Base-by-base conservation (phyloP, 2,329 filamentous ascomycete genomes). In the Penicillium palitans region DNA sequence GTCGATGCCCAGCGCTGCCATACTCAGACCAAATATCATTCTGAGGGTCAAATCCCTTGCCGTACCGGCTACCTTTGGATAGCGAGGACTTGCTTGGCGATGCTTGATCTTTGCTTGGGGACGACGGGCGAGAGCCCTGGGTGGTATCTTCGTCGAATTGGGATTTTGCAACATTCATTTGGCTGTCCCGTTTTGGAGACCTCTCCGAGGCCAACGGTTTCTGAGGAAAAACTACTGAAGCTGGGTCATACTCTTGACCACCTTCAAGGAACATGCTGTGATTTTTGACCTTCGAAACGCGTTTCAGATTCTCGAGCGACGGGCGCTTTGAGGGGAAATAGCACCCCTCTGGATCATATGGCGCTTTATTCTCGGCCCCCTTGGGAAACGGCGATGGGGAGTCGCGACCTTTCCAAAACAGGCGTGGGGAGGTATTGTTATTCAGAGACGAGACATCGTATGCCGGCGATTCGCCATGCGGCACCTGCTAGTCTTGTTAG, bases 211-310 rank as follows among this genome's bases (percentile, higher is more conserved):
- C 86, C 65, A 96, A 82, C 39, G 93, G 91, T 62, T 92, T 86
- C 78, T 98, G 91, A 61, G 96, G 84, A 59, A 90, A 82, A 46
- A 90, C 89, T 55, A 92, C 78, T 65, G 86, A 85, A 56, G 88
- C 84, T 29, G 93, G 91, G 74, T 97, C 91, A 80, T 97, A 97
- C 79, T 96, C 90, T 74, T 92, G 87, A 78, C 93, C 93, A 72
- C 92, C 89, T 78, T 97, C 93, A 55, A 93, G 89, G 73, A 96
- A 91, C 83, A 98, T 97, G 79, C 89, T 96, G 83, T 93, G 97
- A 80, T 96, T 98, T 83, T 93, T 96, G 70, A 99, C 95, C 60
- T 95, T 90, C 55, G 93, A 96, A 33, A 92, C 93, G 74, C 89
- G 91, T 79, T 97, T 96, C 59, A 99, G 83, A 71, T 93, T 93